Conservation (phyloP, 306 rosid species). For the Echinosophora koreensis region DNA sequence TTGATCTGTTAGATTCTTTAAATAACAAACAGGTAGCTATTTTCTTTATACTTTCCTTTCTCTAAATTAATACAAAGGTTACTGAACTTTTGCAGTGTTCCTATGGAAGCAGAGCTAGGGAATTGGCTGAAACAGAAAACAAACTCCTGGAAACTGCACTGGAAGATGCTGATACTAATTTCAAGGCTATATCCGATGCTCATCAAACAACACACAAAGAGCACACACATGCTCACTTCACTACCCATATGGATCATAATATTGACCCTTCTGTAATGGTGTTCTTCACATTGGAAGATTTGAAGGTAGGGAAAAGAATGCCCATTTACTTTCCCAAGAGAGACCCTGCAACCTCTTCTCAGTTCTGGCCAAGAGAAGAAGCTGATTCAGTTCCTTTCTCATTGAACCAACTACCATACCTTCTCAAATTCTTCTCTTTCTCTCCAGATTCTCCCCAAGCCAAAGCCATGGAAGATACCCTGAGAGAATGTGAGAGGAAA, state of each 20-base stretch:
- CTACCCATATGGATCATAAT: slow-evolving; percentile 48
- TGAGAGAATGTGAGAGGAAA: slow-evolving; percentile 63
- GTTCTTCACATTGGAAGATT: slow-evolving; percentile 73
- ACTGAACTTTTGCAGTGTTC: slow-evolving; percentile 46
- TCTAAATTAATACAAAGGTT: neutral
- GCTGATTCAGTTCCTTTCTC: slow-evolving; percentile 75
- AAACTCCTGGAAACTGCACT: neutral
- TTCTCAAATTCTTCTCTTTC: slow-evolving; percentile 60
- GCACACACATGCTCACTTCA: slow-evolving; percentile 29
- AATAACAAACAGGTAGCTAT: neutral
- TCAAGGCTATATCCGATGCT: slow-evolving; percentile 2
- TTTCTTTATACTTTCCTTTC: neutral
- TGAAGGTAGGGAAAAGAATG: slow-evolving; percentile 63
- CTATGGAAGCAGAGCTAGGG: slow-evolving; percentile 43
- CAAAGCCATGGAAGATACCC: slow-evolving; percentile 72
- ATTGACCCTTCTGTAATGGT: slow-evolving; percentile 63
- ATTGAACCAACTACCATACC: slow-evolving; percentile 54
- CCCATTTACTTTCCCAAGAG: slow-evolving; percentile 73
- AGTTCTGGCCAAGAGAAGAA: slow-evolving; percentile 57
- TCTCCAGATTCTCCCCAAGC: slow-evolving; percentile 70
- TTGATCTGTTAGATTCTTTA: neutral
- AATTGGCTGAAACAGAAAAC: slow-evolving; percentile 29
- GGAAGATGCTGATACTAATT: neutral
- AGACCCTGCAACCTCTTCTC: slow-evolving; percentile 66
- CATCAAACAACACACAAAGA: slow-evolving; percentile 21